Evolutionary conservation across 441 rosid species (phyloP).

Genomic region (Pelargonium myrrhifolium): DNA sequence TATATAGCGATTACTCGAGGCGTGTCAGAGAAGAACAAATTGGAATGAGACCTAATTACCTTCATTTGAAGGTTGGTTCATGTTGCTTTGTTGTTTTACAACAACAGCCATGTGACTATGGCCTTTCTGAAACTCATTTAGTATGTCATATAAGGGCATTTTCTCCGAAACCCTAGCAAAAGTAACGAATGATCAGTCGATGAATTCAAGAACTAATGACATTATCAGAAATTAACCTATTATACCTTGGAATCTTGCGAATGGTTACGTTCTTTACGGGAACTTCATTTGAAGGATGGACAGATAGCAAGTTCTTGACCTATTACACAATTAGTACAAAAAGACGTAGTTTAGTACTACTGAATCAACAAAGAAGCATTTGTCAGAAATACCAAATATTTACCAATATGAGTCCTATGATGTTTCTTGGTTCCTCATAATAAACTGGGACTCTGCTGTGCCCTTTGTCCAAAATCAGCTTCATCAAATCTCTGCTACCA

Average conservation of each 20-base stretch:
- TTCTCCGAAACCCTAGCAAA: conserved; percentile 10
- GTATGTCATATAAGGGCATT: conserved; percentile 63
- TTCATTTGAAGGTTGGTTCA: conserved; percentile 17
- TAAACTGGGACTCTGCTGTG: conserved; percentile 90
- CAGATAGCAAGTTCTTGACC: conserved; percentile 79
- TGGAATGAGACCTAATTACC: conserved; percentile 30
- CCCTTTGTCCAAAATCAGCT: conserved; percentile 72
- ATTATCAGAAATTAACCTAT: neutral
- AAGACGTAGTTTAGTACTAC: too few species aligned
- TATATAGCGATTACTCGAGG: too few species aligned
- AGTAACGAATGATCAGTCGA: too few species aligned
- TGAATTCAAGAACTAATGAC: too few species aligned
- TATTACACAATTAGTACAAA: conserved; percentile 10
- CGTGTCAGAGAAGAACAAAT: too few species aligned
- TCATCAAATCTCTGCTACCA: conserved; percentile 60
- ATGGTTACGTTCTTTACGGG: conserved; percentile 82
- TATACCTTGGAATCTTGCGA: conserved; percentile 80
- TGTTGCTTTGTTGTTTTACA: conserved; percentile 34
- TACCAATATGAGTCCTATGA: conserved; percentile 82
- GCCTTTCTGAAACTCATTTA: conserved; percentile 78
- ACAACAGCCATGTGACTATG: conserved; percentile 82
- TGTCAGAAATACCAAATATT: neutral
- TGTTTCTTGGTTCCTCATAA: conserved; percentile 68
- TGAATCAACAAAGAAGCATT: too few species aligned
- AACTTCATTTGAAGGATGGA: conserved; percentile 75